phyloP scores from a whole-genome alignment of 1,284 basidiomycete species.

The Schizophyllum commune region DNA sequence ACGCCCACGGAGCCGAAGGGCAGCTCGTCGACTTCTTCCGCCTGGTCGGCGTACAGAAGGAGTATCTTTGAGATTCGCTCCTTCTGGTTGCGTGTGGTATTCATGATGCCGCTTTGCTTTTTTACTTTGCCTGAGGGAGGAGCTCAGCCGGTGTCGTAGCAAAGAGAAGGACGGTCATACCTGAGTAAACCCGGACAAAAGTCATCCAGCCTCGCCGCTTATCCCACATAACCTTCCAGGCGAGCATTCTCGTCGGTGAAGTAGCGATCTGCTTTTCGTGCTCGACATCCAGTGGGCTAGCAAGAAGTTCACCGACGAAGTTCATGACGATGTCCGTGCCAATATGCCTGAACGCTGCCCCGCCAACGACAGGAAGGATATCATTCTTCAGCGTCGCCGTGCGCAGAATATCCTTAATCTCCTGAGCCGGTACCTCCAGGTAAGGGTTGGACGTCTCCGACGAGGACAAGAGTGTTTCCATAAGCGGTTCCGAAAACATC shows the following conservation, averaged over 20 bases:
- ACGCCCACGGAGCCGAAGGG: slow-evolving; percentile 83
- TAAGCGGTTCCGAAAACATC: slow-evolving; percentile 72
- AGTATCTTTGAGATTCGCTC: slow-evolving; percentile 76
- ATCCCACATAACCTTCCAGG: slow-evolving; percentile 89
- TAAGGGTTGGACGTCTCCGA: slow-evolving; percentile 37
- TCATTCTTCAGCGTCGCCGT: slow-evolving; percentile 57
- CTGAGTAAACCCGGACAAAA: slow-evolving; percentile 84
- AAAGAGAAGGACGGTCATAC: slow-evolving; percentile 27
- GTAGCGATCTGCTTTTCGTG: slow-evolving; percentile 35
- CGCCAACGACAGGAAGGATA: slow-evolving; percentile 77
- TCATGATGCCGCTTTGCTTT: slow-evolving; percentile 57
- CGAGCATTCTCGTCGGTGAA: slow-evolving; percentile 55
- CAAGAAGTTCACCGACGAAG: slow-evolving; percentile 75
- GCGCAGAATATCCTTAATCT: slow-evolving; percentile 50
- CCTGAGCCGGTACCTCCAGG: slow-evolving; percentile 22
- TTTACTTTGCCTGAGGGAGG: slow-evolving; percentile 50
- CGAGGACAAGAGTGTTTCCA: slow-evolving; percentile 58
- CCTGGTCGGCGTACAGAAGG: slow-evolving; percentile 72
- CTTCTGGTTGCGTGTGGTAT: slow-evolving; percentile 59
- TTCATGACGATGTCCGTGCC: slow-evolving; percentile 79
- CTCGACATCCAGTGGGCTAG: slow-evolving; percentile 64
- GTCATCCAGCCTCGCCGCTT: slow-evolving; percentile 85
- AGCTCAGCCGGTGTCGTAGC: slow-evolving; percentile 1
- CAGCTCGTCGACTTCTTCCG: slow-evolving; percentile 75
- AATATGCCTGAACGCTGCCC: slow-evolving; percentile 74